Evolutionary conservation across 2,329 filamentous ascomycete genomes (phyloP).

Genomic region (Pezicula neosporulosa): DNA sequence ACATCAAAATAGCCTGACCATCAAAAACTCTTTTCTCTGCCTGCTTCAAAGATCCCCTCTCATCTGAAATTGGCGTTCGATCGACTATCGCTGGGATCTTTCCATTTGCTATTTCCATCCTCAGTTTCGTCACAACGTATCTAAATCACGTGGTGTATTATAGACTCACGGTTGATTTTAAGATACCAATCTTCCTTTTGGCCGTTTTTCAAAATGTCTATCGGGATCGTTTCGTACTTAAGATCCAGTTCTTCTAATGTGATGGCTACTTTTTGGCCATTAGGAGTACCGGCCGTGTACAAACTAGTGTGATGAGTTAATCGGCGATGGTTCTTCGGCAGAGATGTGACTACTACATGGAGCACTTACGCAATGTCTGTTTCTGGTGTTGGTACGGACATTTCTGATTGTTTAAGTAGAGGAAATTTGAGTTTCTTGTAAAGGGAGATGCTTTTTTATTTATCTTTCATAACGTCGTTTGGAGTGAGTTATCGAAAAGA

Average conservation of each 20-base stretch:
- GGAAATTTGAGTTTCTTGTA: too few species aligned
- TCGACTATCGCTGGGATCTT: constrained; percentile 87
- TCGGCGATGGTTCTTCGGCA: too few species aligned
- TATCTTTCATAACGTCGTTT: too few species aligned
- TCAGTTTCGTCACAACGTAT: background rate
- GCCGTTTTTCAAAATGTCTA: constrained; percentile 67
- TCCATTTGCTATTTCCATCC: constrained; percentile 56
- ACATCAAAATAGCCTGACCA: constrained; percentile 76
- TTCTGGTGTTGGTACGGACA: too few species aligned
- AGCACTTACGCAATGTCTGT: too few species aligned
- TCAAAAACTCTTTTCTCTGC: constrained; percentile 68
- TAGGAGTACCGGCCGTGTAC: constrained; percentile 79
- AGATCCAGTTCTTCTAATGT: constrained; percentile 77
- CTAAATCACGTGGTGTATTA: background rate
- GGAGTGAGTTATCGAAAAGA: too few species aligned
- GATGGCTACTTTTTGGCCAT: constrained; percentile 84
- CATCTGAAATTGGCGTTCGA: constrained; percentile 56
- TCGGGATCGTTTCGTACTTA: constrained; percentile 66
- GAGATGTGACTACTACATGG: too few species aligned
- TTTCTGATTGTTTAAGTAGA: too few species aligned
- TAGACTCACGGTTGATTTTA: constrained; percentile 63
- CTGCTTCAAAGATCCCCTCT: constrained; percentile 38
- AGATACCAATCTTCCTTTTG: constrained; percentile 85
- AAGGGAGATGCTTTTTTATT: too few species aligned
- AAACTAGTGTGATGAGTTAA: constrained; percentile 43